Evolutionary conservation across 1,139 yeast genomes (phyloP).

Genomic region (Scheffersomyces cryptocercus): DNA sequence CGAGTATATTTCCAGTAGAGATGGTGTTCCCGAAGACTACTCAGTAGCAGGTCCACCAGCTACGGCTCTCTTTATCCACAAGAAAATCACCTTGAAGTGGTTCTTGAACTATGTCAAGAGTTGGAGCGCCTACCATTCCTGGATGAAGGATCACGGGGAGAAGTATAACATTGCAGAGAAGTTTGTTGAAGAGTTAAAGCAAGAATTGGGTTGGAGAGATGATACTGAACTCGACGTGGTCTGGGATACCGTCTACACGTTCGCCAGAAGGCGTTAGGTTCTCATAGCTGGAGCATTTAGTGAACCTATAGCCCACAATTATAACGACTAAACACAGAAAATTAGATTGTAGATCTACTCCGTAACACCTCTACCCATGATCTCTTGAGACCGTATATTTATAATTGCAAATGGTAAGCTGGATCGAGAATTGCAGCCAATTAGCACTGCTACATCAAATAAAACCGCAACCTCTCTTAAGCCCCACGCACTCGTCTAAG

Average conservation of each 20-base stretch:
- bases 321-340: too few species aligned
- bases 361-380: too few species aligned
- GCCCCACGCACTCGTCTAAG: too few species aligned
- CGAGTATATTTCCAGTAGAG: conserved; percentile 21
- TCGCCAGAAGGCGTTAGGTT: conserved; percentile 26
- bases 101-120: conserved; percentile 56
- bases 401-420: too few species aligned
- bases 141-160: conserved; percentile 47
- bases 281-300: too few species aligned
- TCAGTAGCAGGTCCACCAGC: conserved; percentile 14
- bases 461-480: too few species aligned
- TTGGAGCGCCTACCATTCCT: conserved; percentile 71
- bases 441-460: too few species aligned
- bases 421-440: too few species aligned
- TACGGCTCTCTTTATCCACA: conserved; percentile 41
- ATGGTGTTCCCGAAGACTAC: conserved; percentile 27
- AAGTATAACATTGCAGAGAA: conserved; percentile 39
- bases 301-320: too few species aligned
- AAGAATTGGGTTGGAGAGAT: conserved; percentile 43
- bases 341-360: too few species aligned
- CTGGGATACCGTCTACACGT: conserved; percentile 61
- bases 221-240: conserved; percentile 47
- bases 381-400: too few species aligned
- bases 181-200: conserved; percentile 45
- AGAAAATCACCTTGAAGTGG: conserved; percentile 41